phyloP scores from a whole-genome alignment of 768 basidiomycete genomes.

The Boletus vinaceobasis region DNA sequence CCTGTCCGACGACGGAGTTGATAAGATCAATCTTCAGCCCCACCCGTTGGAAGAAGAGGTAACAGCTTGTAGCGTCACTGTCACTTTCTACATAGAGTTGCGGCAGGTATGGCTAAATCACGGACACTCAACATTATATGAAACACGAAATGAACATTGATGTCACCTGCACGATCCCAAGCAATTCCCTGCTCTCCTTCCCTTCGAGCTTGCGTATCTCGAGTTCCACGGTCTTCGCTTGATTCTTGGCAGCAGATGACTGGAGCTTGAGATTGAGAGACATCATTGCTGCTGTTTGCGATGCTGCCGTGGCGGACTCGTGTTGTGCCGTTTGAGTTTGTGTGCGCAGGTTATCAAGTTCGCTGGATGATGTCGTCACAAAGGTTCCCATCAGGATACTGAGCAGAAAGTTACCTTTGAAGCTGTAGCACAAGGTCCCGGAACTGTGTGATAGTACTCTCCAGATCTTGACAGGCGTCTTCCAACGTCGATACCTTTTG shows the following conservation, averaged over 20 bases:
- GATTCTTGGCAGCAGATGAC: conserved; percentile 85
- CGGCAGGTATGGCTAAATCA: conserved; percentile 78
- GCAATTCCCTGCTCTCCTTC: conserved; percentile 72
- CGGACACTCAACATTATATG: conserved; percentile 1
- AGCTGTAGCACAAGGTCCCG: conserved; percentile 84
- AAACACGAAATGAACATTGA: background rate
- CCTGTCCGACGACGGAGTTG: conserved; percentile 75
- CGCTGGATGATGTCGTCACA: conserved; percentile 45
- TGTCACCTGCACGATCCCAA: conserved; percentile 76
- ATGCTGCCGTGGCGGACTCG: conserved; percentile 78
- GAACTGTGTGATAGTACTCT: conserved; percentile 87
- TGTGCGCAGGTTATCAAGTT: conserved; percentile 77
- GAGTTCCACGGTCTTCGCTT: conserved; percentile 83
- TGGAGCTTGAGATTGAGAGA: conserved; percentile 94
- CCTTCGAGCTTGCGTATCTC: conserved; percentile 87
- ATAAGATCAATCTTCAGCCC: conserved; percentile 86
- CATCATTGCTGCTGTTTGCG: conserved; percentile 90
- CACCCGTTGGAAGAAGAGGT: conserved; percentile 90
- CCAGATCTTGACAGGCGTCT: conserved; percentile 79
- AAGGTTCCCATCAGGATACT: conserved; percentile 3
- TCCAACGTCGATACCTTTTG: conserved; percentile 68
- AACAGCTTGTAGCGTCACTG: conserved; percentile 81
- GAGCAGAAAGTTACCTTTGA: conserved; percentile 54
- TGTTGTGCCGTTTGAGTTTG: conserved; percentile 83
- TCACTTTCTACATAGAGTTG: conserved; percentile 88